Conservation (phyloP, 2,329 filamentous ascomycete genomes). For the Pestalotiopsis sp. region DNA sequence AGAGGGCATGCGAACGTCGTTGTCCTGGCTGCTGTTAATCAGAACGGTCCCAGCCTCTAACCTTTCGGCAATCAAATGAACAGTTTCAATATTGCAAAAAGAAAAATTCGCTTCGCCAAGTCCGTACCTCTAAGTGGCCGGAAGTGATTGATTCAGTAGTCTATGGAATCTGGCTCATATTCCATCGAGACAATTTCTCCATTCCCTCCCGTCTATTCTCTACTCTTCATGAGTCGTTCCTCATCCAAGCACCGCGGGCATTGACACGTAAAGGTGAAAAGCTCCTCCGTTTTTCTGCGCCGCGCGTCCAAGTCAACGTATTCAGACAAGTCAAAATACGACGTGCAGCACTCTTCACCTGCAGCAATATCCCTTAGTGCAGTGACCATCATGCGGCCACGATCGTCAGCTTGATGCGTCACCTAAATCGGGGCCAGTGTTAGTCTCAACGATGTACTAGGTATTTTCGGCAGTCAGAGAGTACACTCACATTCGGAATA, state of each 20-base stretch:
- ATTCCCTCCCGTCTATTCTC: too few relatives aligned
- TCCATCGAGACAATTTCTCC: too few relatives aligned
- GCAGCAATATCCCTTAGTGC: neutral
- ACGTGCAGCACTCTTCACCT: neutral
- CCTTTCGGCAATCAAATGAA: too few relatives aligned
- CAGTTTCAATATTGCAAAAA: too few relatives aligned
- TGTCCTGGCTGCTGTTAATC: too few relatives aligned
- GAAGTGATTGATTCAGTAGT: too few relatives aligned
- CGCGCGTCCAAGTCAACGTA: neutral
- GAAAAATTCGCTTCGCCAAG: too few relatives aligned
- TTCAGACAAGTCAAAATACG: neutral
- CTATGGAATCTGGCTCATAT: too few relatives aligned
- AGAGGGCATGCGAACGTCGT: too few relatives aligned
- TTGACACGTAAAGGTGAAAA: neutral
- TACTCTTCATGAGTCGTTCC: neutral
- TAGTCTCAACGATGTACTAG: neutral
- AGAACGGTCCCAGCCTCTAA: too few relatives aligned
- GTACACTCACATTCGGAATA: neutral
- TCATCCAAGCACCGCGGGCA: neutral
- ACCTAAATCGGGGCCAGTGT: neutral
- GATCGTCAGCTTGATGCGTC: neutral
- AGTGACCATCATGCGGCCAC: neutral
- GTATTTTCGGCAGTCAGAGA: neutral
- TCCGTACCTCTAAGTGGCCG: too few relatives aligned
- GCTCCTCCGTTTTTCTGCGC: neutral